These are phyloP conservation scores for Amyloporia xantha DNA, from an alignment of 768 basidiomycete genomes.

Conservation along the genomic window DNA sequence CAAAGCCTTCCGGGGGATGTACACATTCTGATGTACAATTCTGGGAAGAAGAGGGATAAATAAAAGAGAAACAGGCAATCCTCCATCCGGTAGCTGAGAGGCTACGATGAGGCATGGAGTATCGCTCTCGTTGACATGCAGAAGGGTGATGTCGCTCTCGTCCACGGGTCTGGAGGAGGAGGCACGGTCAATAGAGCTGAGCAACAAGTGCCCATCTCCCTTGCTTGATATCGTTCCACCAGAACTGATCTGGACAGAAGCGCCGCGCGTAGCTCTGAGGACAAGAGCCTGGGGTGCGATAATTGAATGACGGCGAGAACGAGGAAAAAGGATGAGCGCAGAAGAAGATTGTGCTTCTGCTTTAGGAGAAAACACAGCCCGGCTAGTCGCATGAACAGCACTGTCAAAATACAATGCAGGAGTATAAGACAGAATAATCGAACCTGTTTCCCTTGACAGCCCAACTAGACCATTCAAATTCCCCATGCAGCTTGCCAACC, in stretches of 20 bases:
- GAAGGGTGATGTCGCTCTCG: too few relatives aligned
- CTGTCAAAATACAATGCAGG: not conserved
- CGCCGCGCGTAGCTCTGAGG: constrained; percentile 8
- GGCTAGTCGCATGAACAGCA: constrained; percentile 3
- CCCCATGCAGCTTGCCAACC: constrained; percentile 8
- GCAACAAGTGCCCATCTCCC: not conserved
- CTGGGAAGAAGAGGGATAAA: not conserved
- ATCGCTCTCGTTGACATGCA: too few relatives aligned
- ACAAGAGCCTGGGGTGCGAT: constrained; percentile 12
- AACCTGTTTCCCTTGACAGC: constrained; percentile 14
- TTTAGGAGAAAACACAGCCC: constrained; percentile 11
- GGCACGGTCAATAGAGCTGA: not conserved
- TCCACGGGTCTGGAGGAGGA: too few relatives aligned
- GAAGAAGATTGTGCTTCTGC: not conserved
- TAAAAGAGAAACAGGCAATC: not conserved
- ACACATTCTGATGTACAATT: not conserved
- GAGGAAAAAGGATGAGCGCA: constrained; percentile 3
- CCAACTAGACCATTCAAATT: constrained; percentile 16
- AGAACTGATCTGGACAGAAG: constrained; percentile 8
- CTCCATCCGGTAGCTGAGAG: not conserved
- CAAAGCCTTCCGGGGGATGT: not conserved
- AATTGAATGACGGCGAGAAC: constrained; percentile 1
- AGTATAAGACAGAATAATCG: not conserved
- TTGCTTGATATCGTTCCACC: not conserved
- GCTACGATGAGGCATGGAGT: not conserved